Evolutionary conservation across 2,329 filamentous ascomycete genomes (phyloP).

Genomic region (Pseudogymnoascus sp.): DNA sequence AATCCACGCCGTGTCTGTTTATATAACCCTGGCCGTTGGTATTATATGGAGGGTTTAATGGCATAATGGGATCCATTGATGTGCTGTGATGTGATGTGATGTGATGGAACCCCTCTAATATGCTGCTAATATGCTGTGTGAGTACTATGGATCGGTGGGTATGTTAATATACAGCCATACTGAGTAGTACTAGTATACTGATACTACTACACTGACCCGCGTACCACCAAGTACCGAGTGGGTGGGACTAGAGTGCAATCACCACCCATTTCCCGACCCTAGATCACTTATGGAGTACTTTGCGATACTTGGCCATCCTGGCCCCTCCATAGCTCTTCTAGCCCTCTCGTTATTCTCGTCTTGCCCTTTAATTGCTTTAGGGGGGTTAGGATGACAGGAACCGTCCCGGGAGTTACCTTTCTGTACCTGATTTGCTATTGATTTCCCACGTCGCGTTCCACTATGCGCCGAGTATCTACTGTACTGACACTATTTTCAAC

Average conservation of each 20-base stretch:
- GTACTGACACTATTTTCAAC: neutral
- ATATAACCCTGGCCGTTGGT: neutral
- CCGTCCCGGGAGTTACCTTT: neutral
- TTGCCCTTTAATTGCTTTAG: neutral
- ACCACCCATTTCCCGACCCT: neutral
- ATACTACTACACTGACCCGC: too few species aligned
- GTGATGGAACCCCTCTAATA: neutral
- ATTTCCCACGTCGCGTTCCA: neutral
- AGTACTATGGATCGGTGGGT: neutral
- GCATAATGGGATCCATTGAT: neutral
- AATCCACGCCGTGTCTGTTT: neutral
- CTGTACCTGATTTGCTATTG: neutral
- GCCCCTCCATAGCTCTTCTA: neutral
- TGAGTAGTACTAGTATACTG: too few species aligned
- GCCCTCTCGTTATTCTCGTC: too few species aligned
- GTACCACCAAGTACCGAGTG: neutral
- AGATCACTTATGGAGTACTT: neutral
- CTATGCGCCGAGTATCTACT: neutral
- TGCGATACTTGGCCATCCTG: neutral
- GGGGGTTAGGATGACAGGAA: neutral
- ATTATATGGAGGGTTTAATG: neutral
- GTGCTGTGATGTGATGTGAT: neutral
- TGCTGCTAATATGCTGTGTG: too few species aligned
- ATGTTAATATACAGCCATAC: too few species aligned
- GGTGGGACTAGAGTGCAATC: neutral